These are phyloP conservation scores for Carallia brachiata DNA, from an alignment of 345 rosid species.

Conservation along the genomic window DNA sequence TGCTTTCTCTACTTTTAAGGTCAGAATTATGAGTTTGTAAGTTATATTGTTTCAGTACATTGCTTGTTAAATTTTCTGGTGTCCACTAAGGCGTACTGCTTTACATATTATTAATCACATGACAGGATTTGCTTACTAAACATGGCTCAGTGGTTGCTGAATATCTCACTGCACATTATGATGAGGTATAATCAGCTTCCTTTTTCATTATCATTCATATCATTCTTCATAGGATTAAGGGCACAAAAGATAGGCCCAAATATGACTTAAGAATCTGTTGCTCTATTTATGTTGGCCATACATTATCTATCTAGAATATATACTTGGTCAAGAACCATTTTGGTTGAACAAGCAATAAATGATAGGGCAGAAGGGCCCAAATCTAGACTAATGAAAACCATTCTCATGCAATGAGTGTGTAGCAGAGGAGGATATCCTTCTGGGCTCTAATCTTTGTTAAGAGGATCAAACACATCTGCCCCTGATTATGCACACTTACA, in stretches of 20 bases:
- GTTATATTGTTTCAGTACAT: conserved; percentile 10
- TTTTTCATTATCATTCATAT: no score
- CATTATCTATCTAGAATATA: neutral
- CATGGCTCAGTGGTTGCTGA: conserved; percentile 71
- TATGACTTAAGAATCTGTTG: conserved; percentile 5
- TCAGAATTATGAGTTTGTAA: conserved; percentile 32
- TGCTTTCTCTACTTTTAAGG: conserved; percentile 98
- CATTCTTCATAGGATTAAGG: no score
- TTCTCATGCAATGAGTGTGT: neutral
- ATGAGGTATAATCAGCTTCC: conserved; percentile 49
- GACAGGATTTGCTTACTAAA: conserved; percentile 88
- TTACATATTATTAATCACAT: conserved; percentile 16
- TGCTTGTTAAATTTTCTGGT: conserved; percentile 13
- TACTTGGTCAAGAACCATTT: conserved; percentile 6
- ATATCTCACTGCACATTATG: conserved; percentile 76
- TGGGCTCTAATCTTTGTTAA: conserved; percentile 4
- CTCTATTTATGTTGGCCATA: conserved; percentile 3
- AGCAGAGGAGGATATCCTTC: neutral
- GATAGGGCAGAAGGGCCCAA: neutral
- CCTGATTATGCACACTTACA: neutral
- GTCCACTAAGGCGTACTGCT: conserved; percentile 9
- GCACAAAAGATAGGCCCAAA: neutral
- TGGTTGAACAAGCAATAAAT: neutral
- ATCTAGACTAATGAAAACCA: neutral
- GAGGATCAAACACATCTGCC: neutral